Base-by-base conservation (phyloP, 2,329 filamentous ascomycete species). In the Epichloe gansuensis region DNA sequence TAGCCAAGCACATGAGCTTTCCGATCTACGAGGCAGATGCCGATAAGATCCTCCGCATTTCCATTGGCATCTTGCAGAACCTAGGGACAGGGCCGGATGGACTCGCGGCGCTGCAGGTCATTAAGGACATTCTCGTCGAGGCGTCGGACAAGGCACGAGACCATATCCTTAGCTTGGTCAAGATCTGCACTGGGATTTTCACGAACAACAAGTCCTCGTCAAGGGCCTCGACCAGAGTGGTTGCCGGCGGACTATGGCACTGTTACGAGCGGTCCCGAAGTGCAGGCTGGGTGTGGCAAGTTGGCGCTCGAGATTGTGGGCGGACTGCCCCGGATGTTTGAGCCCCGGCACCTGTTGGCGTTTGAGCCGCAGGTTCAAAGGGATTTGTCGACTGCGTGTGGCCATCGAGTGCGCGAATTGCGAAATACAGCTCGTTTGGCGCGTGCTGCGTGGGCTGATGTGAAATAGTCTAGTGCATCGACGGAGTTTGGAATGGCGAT, bases 351-450 rank as follows among this genome's bases (percentile, higher is more conserved):
- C 46, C 60, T 80, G 21, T 57, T 77, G 48, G 65, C 72, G 0
- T 69, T 73, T 56, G 69, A 70, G 44, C 68, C 69, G 31, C 65
- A 65, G 50, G 69, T 79, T 44, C 67, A 73, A 54, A 67, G 74
- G 4, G 70, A 76, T 50, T 59, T 82, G 54, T 71, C 73, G 1
- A 58, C 67, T 8, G 76, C 77, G 1, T 78, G 77, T 48, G 78
- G 78, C 2, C 77, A 81, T 56, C 63, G 67, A 5, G 73, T 78
- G 8, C 68, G 79, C 45, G 76, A 77, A 55, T 69, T 81, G 45
- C 69, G 79, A 46, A 72, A 68, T 52, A 68, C 67, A 46, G 78
- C 78, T 17, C 68, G 77, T 50, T 58, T 63, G 54, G 76, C 77
- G 4, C 70, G 76, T 51, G 67, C 66, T 49, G 72, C 70, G 6